phyloP scores from a whole-genome alignment of 1,139 yeast genomes.

The Geotrichum fermentans region DNA sequence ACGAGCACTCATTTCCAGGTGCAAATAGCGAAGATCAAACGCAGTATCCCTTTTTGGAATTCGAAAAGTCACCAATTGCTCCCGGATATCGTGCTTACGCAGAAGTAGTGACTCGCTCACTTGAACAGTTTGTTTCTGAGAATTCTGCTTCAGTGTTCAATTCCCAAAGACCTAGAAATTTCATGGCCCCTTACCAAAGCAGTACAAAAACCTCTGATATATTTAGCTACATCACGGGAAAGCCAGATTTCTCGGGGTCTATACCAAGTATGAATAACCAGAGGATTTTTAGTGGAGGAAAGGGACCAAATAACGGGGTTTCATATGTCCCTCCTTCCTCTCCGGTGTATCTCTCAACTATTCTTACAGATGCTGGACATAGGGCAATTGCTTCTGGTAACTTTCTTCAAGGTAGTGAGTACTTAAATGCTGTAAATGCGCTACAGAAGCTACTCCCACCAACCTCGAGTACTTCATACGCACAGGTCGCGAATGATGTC shows the following conservation, averaged over 20 bases:
- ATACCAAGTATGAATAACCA: neutral
- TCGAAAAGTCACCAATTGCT: constrained; percentile 19
- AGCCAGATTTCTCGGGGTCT: neutral
- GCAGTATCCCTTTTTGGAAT: constrained; percentile 3
- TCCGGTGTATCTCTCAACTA: constrained; percentile 21
- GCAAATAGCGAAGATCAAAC: constrained; percentile 1
- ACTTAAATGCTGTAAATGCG: constrained; percentile 26
- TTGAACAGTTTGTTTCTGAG: constrained; percentile 13
- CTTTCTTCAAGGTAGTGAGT: constrained; percentile 29
- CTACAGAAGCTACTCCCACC: constrained; percentile 26
- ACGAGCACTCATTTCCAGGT: neutral
- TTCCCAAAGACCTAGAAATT: neutral
- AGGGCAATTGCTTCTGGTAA: constrained; percentile 26
- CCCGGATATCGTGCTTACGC: constrained; percentile 9
- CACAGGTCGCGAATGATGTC: constrained; percentile 24
- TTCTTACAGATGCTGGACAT: constrained; percentile 26
- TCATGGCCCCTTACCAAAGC: neutral
- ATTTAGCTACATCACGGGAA: neutral
- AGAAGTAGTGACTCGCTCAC: constrained; percentile 14
- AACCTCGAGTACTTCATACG: constrained; percentile 22
- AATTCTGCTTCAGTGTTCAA: constrained; percentile 10
- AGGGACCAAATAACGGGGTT: neutral
- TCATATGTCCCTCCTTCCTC: constrained; percentile 7
- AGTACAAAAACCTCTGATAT: neutral
- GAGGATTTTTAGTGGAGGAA: neutral